Base-by-base conservation (phyloP, 768 basidiomycete species). In the Gymnopilus junonius region DNA sequence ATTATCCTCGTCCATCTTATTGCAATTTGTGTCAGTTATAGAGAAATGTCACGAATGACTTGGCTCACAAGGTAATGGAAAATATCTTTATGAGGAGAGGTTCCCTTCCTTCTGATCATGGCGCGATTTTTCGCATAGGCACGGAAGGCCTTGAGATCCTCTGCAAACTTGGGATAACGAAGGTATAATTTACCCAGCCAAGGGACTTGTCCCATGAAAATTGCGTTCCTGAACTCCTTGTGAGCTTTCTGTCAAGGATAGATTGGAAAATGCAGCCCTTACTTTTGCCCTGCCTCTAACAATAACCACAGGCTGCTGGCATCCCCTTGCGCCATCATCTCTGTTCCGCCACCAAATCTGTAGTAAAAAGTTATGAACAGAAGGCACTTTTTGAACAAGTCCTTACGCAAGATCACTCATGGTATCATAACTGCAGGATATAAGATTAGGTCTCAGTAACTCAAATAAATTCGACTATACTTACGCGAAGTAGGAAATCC, bases 1-100 rank as follows among this genome's bases (percentile, higher is more conserved):
- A 15, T 76, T 79, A 37, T 78, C 81, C 67, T 81, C 81, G 48
- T 82, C 77, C 27, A 78, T 80, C 79, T 79, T 61, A 15, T 12
- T 17, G 5, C 23, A 54, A 42, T 31, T 17, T 35, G n/a, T 8
- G 40, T 69, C 61, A 42, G 43, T 35, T 7, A 34, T 54, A n/a
- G 27, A 32, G n/a, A 8, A 42, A 61, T 12, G 15, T 8, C 20
- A 37, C 20, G 8, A 31, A 11, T 29, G n/a, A 20, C 7, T 12
- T 8, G 20, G 42, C 73, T 21, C 17, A 76, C 74, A 35, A 76
- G 58, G 55, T 75, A 69, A 63, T 75, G 71, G 58, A 74, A 76
- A 11, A 76, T 65, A 63, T 76, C 75, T 58, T 72, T 74, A 17
- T 70, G 66, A 11, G 66, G 43, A 20, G 70, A 71, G 1, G 62